phyloP scores from a whole-genome alignment of 75 land plant species.

The Pinus taeda region DNA sequence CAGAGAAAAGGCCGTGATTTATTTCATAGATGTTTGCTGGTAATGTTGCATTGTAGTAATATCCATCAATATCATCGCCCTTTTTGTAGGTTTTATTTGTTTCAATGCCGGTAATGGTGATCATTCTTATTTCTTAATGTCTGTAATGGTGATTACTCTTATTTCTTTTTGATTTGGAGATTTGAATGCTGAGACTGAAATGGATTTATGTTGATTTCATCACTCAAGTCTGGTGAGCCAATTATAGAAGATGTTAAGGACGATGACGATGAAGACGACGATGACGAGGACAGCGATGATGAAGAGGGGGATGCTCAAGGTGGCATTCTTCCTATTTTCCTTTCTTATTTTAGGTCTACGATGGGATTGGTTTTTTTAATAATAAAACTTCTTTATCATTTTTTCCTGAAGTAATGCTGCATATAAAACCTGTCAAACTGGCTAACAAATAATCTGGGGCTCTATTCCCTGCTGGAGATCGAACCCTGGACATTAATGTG shows the following conservation, averaged over 20 bases:
- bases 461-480: too few species aligned
- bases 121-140: neutral
- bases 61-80: too few species aligned
- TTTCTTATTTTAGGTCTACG: neutral
- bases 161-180: neutral
- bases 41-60: too few species aligned
- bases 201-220: neutral
- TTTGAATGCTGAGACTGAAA: conserved; percentile 5
- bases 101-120: neutral
- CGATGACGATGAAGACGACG: conserved; percentile 42
- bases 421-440: too few species aligned
- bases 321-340: neutral
- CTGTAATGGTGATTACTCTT: neutral
- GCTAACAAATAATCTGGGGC: too few species aligned
- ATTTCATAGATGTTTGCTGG: neutral
- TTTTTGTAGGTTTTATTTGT: neutral
- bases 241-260: conserved; percentile 36
- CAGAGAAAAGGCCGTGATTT: neutral
- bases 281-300: conserved; percentile 38
- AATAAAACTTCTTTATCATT: too few species aligned
- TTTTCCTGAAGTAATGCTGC: too few species aligned
- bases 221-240: conserved; percentile 28
- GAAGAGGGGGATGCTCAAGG: conserved; percentile 27
- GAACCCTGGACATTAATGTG: too few species aligned
- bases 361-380: too few species aligned